These are phyloP conservation scores for Ilyonectria robusta DNA, from an alignment of 2,329 filamentous ascomycete species.

Conservation along the genomic window DNA sequence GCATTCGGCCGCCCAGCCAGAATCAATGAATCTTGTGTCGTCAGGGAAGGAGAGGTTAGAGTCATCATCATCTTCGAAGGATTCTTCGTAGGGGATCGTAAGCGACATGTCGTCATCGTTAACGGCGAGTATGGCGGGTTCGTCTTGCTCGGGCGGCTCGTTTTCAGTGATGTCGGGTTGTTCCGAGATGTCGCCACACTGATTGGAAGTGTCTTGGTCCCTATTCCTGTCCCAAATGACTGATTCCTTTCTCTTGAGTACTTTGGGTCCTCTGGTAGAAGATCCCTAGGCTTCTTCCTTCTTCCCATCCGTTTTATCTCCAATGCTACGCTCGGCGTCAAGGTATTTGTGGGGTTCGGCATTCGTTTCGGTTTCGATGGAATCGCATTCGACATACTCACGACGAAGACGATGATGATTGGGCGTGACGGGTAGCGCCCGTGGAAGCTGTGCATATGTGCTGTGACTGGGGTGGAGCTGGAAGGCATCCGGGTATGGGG, in stretches of 20 bases:
- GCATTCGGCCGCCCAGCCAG: conserved; percentile 83
- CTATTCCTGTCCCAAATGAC: conserved; percentile 21
- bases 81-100: conserved; percentile 62
- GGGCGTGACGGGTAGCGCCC: conserved; percentile 31
- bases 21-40: conserved; percentile 76
- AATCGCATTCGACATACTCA: conserved; percentile 58
- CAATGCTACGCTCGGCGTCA: conserved; percentile 23
- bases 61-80: conserved; percentile 71
- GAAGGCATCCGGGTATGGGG: conserved; percentile 59
- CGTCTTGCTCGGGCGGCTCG: conserved; percentile 42
- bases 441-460: conserved; percentile 39
- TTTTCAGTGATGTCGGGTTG: conserved; percentile 31
- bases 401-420: conserved; percentile 63
- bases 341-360: conserved; percentile 39
- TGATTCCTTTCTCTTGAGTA: not conserved
- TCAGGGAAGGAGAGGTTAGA: conserved; percentile 68
- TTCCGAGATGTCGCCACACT: conserved; percentile 29
- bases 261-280: conserved; percentile 27
- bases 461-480: conserved; percentile 47
- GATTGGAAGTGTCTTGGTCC: conserved; percentile 38
- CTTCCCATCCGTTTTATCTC: not conserved
- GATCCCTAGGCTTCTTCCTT: conserved; percentile 41
- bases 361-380: conserved; percentile 47
- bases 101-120: conserved; percentile 51
- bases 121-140: conserved; percentile 45